These are phyloP conservation scores for Chrysosphaeria jannelii DNA, from an alignment of 2,329 filamentous ascomycete species.

Conservation along the genomic window DNA sequence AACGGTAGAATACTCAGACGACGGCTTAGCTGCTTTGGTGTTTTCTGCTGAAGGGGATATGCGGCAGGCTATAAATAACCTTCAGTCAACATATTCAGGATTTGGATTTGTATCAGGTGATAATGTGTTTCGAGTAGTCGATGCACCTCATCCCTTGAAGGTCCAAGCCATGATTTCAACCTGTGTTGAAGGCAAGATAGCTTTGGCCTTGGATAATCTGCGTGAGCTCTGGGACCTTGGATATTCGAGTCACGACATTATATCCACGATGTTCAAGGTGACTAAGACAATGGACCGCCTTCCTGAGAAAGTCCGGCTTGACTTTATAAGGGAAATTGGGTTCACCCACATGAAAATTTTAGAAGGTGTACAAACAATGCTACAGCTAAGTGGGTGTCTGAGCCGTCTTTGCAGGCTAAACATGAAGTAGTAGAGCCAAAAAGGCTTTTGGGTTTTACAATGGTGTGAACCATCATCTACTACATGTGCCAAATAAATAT, in stretches of 20 bases:
- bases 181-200: constrained; percentile 75
- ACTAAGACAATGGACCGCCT: constrained; percentile 84
- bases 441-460: too few species aligned
- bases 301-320: constrained; percentile 81
- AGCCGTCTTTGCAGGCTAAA: constrained; percentile 81
- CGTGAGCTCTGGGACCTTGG: constrained; percentile 84
- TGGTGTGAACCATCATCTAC: too few species aligned
- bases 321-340: constrained; percentile 95
- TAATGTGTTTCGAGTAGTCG: constrained; percentile 93
- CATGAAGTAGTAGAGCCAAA: too few species aligned
- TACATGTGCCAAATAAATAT: too few species aligned
- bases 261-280: constrained; percentile 96
- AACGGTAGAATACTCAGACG: constrained; percentile 68
- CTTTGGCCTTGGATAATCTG: constrained; percentile 57
- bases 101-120: constrained; percentile 95
- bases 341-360: constrained; percentile 98
- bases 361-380: constrained; percentile 84
- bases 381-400: constrained; percentile 81
- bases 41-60: constrained; percentile 97
- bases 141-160: constrained; percentile 90
- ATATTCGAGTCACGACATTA: constrained; percentile 96
- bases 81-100: constrained; percentile 75
- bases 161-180: constrained; percentile 97
- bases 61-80: constrained; percentile 95
- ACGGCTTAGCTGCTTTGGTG: constrained; percentile 80